phyloP scores from a whole-genome alignment of 2,329 filamentous ascomycete genomes.

The Pseudocercospora crystallina region DNA sequence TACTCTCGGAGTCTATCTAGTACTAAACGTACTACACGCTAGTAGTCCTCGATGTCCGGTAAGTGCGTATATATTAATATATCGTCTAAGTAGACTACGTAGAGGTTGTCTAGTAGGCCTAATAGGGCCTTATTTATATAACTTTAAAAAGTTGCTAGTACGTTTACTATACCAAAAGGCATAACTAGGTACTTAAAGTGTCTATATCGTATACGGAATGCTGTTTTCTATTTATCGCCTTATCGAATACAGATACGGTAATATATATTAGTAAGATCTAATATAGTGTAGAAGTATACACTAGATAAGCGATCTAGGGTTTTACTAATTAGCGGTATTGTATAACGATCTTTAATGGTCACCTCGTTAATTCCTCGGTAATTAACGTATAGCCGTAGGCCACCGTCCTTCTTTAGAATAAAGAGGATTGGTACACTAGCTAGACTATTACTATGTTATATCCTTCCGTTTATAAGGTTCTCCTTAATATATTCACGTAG shows the following conservation, averaged over 20 bases:
- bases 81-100: conserved; percentile 33
- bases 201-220: too few relatives aligned
- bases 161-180: conserved; percentile 28
- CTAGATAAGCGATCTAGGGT: conserved; percentile 22
- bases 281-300: conserved; percentile 6
- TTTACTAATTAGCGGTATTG: conserved; percentile 29
- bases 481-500: conserved; percentile 1
- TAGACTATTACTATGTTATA: conserved; percentile 2
- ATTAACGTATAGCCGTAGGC: conserved; percentile 29
- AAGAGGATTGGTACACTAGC: conserved; percentile 6
- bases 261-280: too few relatives aligned
- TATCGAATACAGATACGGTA: too few relatives aligned
- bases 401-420: conserved; percentile 22
- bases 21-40: conserved; percentile 6
- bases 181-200: conserved; percentile 30
- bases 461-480: not conserved
- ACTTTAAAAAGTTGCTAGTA: conserved; percentile 28
- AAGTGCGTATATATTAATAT: too few relatives aligned
- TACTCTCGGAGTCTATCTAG: conserved; percentile 5
- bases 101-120: conserved; percentile 19
- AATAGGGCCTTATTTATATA: conserved; percentile 28
- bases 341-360: conserved; percentile 34
- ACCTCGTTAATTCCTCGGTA: conserved; percentile 33
- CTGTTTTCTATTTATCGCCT: too few relatives aligned
- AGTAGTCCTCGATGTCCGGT: too few relatives aligned